A percentile compares a stretch with the other conserved stretches of the same genome.
phyloP scores from a whole-genome alignment of 208 protist species.

The Crithidia bombi region DNA sequence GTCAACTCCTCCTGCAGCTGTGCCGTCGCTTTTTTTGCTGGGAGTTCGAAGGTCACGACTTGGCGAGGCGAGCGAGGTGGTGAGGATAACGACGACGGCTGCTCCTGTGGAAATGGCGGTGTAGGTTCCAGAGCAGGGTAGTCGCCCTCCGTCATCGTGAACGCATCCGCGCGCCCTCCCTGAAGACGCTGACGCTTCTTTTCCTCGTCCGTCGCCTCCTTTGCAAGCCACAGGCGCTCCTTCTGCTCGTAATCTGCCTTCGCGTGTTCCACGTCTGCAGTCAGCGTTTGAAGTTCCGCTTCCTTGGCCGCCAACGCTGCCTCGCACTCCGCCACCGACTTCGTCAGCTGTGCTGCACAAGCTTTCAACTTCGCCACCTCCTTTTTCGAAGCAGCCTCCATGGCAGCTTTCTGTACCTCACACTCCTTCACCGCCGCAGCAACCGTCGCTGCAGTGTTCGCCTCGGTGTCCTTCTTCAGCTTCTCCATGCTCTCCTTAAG shows the following conservation, averaged over 20 bases:
- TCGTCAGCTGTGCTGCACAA: not conserved
- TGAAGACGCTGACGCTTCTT: not conserved
- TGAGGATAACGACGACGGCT: not conserved
- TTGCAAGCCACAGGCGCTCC: no score
- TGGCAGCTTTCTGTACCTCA: not conserved
- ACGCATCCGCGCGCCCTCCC: not conserved
- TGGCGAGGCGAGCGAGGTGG: constrained; percentile 1
- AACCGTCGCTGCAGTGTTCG: not conserved
- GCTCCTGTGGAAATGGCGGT: not conserved
- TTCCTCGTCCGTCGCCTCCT: not conserved
- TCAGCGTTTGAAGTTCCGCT: constrained; percentile 3
- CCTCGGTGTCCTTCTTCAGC: constrained; percentile 16
- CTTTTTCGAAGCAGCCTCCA: not conserved
- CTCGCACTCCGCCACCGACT: not conserved
- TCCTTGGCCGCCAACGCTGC: not conserved
- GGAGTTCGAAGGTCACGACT: constrained; percentile 13
- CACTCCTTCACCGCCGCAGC: not conserved
- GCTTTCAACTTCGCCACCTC: constrained; percentile 1
- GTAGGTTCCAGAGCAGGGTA: not conserved
- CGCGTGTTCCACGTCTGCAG: constrained; percentile 2
- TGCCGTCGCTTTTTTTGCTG: constrained; percentile 4
- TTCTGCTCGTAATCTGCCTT: no score
- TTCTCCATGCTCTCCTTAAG: constrained; percentile 18
- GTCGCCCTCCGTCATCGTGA: not conserved
- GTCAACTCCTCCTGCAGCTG: constrained; percentile 22